Base-by-base conservation (phyloP, 345 rosid genomes). In the Melaleuca alternifolia region DNA sequence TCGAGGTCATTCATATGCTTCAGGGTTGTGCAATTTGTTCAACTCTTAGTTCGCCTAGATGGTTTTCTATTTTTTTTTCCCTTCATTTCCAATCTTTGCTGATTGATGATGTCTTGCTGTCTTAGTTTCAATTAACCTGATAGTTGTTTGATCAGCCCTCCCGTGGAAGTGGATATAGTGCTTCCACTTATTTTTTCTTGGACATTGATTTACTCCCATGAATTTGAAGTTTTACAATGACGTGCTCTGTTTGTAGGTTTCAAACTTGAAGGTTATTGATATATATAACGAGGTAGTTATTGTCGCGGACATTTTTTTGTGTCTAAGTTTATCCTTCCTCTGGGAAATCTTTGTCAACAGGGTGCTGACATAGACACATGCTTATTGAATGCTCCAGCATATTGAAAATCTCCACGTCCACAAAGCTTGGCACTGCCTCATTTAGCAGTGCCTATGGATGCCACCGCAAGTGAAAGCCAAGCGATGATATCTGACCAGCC, bases 361-460 rank as follows among this genome's bases (percentile, higher is more conserved):
- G 85, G 48, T 52, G 65, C 50, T 83, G 13, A 83, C 85, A 33
- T 30, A 53, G 33, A 24, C 79, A 33, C 79, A 18, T 71, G 16
- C 48, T 11, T 33, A 33, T 71, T 71, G 79, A 71, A 18, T 71
- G 79, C 48, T 71, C 79, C 44, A 71, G 79, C 79, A 71, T 71
- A 46, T 71, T 33, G 44, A 54, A 83, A 82, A 86, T 85, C 90
- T 75, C 88, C 86, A 85, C 83, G 50, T 86, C 89, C 89, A 86
- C 83, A 84, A 89, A 87, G 59, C 65, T 86, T 87, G 87, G 88
- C 90, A 92, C 95, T 96, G 94, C 93, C 91, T 90, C 87, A 61
- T 7, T 62, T 88, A 88, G 94, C 95, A 88, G 94, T 95, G 98
- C 93, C 94, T 88, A 96, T 96, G 99, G 99, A 98, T 88, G 93